phyloP scores from a whole-genome alignment of 31 red algal genomes.

The Bonnemaisonia californica region DNA sequence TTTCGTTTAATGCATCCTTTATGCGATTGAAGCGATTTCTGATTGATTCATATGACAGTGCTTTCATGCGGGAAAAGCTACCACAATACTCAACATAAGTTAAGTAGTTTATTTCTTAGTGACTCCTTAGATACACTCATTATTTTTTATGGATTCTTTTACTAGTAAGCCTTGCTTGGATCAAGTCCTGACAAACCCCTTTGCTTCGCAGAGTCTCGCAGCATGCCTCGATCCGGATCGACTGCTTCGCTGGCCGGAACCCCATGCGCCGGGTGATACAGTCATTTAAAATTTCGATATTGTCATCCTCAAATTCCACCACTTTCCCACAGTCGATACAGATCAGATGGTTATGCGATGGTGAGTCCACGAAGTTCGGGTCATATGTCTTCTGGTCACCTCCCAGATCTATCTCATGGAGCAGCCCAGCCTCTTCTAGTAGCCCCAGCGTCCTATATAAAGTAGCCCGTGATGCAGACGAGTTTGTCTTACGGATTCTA shows the following conservation, averaged over 20 bases:
- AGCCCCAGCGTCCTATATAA: background rate
- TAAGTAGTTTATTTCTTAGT: too few species aligned
- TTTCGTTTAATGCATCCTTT: too few species aligned
- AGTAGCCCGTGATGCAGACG: background rate
- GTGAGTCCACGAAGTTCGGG: background rate
- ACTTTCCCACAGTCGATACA: conserved; percentile 11
- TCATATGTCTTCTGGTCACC: conserved; percentile 1
- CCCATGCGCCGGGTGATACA: conserved; percentile 3
- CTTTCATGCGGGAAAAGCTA: too few species aligned
- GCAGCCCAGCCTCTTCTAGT: conserved; percentile 1
- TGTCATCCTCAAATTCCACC: background rate
- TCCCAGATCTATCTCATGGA: conserved; percentile 3
- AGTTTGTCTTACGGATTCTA: background rate
- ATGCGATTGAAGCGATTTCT: too few species aligned
- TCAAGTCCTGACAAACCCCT: background rate
- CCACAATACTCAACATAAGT: too few species aligned
- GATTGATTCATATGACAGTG: too few species aligned
- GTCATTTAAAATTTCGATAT: conserved; percentile 1
- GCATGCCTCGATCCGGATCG: background rate
- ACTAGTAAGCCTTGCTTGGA: too few species aligned
- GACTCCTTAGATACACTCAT: too few species aligned
- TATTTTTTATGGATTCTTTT: too few species aligned
- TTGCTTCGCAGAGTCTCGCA: background rate
- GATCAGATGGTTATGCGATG: conserved; percentile 1
- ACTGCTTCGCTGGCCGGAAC: background rate